phyloP scores from a whole-genome alignment of 2,329 filamentous ascomycete genomes.

The Aspergillus unguis region DNA sequence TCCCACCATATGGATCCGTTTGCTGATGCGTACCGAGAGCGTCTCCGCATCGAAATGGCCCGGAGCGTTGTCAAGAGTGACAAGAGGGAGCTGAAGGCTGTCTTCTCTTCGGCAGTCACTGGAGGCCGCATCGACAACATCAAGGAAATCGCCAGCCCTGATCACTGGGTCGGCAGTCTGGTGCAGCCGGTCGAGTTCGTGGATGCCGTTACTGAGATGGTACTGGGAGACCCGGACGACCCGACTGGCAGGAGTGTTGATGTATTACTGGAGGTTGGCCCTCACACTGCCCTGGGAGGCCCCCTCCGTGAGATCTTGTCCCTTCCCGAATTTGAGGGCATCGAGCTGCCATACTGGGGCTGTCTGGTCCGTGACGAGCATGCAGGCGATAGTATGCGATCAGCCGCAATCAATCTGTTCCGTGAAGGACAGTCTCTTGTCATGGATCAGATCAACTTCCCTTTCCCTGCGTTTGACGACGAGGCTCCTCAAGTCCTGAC shows the following conservation, averaged over 20 bases:
- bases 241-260: background rate
- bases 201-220: background rate
- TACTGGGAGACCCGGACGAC: background rate
- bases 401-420: background rate
- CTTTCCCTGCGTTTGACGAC: background rate
- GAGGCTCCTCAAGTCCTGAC: background rate
- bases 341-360: constrained; percentile 2
- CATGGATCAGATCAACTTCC: constrained; percentile 2
- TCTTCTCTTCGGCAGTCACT: background rate
- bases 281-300: background rate
- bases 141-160: background rate
- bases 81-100: background rate
- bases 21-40: constrained; percentile 1
- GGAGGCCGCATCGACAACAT: background rate
- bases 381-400: background rate
- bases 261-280: background rate
- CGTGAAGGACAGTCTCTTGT: background rate
- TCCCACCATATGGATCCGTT: constrained; percentile 41
- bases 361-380: constrained; percentile 3
- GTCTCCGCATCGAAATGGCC: background rate
- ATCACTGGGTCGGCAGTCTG: constrained; percentile 1
- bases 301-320: constrained; percentile 6
- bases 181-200: background rate
- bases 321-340: background rate
- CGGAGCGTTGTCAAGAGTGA: background rate